These are phyloP conservation scores for Psilocybe azurescens DNA, from an alignment of 768 basidiomycete genomes.

Conservation along the genomic window DNA sequence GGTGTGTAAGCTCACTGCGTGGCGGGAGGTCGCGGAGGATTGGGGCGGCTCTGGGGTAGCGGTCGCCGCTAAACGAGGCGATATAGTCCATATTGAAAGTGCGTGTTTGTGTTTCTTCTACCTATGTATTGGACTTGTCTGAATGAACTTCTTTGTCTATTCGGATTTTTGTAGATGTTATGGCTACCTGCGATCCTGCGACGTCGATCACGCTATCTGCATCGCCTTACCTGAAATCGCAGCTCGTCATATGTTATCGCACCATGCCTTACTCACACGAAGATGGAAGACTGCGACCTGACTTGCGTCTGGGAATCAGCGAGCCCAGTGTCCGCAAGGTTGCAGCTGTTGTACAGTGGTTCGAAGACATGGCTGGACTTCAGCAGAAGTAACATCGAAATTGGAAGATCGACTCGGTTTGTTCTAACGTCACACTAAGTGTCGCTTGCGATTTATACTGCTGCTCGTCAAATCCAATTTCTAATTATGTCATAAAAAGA, in stretches of 20 bases:
- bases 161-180: conserved; percentile 49
- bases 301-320: conserved; percentile 71
- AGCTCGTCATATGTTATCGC: conserved; percentile 75
- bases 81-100: conserved; percentile 76
- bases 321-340: conserved; percentile 75
- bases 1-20: conserved; percentile 76
- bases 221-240: conserved; percentile 69
- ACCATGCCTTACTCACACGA: conserved; percentile 69
- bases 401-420: not conserved
- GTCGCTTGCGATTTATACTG: too few relatives aligned
- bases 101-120: conserved; percentile 27
- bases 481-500: not conserved
- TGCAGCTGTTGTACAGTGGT: conserved; percentile 69
- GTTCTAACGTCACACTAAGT: too few relatives aligned
- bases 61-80: conserved; percentile 65
- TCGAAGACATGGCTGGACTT: conserved; percentile 75
- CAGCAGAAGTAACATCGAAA: not conserved
- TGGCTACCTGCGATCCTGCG: conserved; percentile 47
- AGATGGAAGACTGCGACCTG: conserved; percentile 70
- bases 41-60: conserved; percentile 61
- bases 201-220: conserved; percentile 62
- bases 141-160: not conserved
- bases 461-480: not conserved
- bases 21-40: conserved; percentile 75
- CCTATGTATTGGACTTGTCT: not conserved